A percentile compares a stretch with the other conserved stretches of the same genome.
Conservation (phyloP, 805 yeast species). For the Candida xyloterini region DNA sequence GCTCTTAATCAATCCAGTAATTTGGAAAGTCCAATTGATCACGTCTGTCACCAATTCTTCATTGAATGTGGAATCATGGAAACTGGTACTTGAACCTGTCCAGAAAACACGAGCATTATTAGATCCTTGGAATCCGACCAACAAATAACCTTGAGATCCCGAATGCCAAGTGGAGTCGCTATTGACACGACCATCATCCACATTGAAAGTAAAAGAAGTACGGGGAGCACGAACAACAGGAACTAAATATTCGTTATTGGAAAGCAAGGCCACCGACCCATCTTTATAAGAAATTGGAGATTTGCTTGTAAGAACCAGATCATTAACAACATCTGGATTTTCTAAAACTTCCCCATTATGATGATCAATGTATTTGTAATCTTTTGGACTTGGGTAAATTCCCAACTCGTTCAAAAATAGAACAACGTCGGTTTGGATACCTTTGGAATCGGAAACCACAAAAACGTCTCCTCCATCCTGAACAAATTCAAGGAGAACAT, state of each 20-base stretch:
- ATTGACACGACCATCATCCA: constrained; percentile 38
- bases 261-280: constrained; percentile 69
- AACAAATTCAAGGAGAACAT: constrained; percentile 56
- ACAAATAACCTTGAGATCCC: constrained; percentile 74
- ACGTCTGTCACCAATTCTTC: constrained; percentile 43
- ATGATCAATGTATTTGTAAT: constrained; percentile 61
- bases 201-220: constrained; percentile 56
- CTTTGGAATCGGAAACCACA: constrained; percentile 51
- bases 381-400: constrained; percentile 77
- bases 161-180: constrained; percentile 63
- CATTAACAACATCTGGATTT: constrained; percentile 32
- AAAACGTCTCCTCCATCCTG: constrained; percentile 73
- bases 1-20: constrained; percentile 58
- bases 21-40: constrained; percentile 72
- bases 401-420: constrained; percentile 76
- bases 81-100: constrained; percentile 67
- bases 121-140: constrained; percentile 76
- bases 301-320: constrained; percentile 19
- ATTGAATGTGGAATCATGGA: constrained; percentile 39
- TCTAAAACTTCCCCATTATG: constrained; percentile 39
- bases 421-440: constrained; percentile 59
- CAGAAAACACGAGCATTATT: constrained; percentile 76
- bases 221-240: constrained; percentile 69
- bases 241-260: constrained; percentile 63
- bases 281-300: constrained; percentile 23